These are phyloP conservation scores for Lepidium aucheri DNA, from an alignment of 345 rosid species.

Conservation along the genomic window DNA sequence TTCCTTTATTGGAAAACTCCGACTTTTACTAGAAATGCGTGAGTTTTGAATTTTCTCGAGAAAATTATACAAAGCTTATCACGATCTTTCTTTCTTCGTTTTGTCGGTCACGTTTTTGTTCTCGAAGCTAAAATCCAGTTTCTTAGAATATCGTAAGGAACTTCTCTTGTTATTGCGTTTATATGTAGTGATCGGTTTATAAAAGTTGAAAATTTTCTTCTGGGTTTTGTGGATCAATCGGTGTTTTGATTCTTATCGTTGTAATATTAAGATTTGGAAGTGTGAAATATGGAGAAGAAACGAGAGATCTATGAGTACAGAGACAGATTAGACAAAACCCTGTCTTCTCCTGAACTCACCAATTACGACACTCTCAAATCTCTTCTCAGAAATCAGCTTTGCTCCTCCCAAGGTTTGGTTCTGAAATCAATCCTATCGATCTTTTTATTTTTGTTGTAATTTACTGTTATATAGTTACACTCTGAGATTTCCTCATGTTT, in stretches of 20 bases:
- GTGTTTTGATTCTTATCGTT: not conserved
- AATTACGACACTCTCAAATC: constrained; percentile 42
- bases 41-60: constrained; percentile 9
- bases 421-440: not conserved
- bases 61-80: not conserved
- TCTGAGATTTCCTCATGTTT: constrained; percentile 1
- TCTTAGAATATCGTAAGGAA: not conserved
- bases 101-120: constrained; percentile 27
- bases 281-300: constrained; percentile 42
- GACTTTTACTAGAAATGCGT: not conserved
- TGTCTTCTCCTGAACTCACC: constrained; percentile 65
- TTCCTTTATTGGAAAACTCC: constrained; percentile 16
- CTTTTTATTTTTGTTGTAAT: no score
- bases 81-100: constrained; percentile 25
- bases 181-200: not conserved
- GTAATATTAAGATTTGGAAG: not conserved
- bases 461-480: not conserved
- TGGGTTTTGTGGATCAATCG: not conserved
- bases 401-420: constrained; percentile 43
- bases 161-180: not conserved
- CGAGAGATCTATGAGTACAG: constrained; percentile 54
- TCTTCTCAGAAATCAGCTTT: constrained; percentile 54
- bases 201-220: not conserved
- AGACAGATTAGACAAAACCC: constrained; percentile 65
- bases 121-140: not conserved